These are phyloP conservation scores for Bryoglossum gracile DNA, from an alignment of 495 filamentous ascomycete species.

Conservation along the genomic window DNA sequence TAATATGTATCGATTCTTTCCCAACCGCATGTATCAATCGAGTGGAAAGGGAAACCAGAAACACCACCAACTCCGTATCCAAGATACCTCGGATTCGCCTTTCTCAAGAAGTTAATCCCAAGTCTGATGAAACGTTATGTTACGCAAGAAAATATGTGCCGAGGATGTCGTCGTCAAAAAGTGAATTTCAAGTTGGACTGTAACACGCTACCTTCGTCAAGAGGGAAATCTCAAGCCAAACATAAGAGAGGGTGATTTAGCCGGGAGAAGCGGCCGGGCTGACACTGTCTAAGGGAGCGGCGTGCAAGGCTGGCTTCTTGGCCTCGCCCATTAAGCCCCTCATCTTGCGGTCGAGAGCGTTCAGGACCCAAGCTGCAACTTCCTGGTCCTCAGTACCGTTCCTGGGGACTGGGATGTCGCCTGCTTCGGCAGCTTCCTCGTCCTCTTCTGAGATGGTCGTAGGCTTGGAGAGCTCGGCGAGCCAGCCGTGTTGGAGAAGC, in stretches of 20 bases:
- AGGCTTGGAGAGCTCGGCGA: slow-evolving; percentile 73
- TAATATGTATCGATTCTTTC: no score
- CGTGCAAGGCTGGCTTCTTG: slow-evolving; percentile 67
- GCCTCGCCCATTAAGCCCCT: slow-evolving; percentile 39
- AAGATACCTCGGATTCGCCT: no score
- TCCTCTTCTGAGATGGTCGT: slow-evolving; percentile 70
- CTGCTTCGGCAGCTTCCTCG: slow-evolving; percentile 42
- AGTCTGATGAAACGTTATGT: no score
- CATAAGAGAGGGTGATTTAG: neutral
- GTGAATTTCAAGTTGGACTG: no score
- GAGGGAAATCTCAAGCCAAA: no score
- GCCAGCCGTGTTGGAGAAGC: slow-evolving; percentile 84
- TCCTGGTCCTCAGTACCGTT: slow-evolving; percentile 49
- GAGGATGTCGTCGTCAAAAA: no score
- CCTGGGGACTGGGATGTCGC: slow-evolving; percentile 43
- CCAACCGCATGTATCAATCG: no score
- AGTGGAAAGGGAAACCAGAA: no score
- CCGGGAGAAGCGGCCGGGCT: slow-evolving; percentile 30
- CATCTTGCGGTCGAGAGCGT: slow-evolving; percentile 54
- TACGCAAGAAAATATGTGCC: no score
- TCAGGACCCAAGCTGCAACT: slow-evolving; percentile 78
- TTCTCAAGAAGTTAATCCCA: no score
- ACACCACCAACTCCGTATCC: no score
- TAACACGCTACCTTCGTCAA: no score
- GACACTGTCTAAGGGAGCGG: slow-evolving; percentile 59